Conservation (phyloP, 345 rosid genomes). For the Brassica rapa region DNA sequence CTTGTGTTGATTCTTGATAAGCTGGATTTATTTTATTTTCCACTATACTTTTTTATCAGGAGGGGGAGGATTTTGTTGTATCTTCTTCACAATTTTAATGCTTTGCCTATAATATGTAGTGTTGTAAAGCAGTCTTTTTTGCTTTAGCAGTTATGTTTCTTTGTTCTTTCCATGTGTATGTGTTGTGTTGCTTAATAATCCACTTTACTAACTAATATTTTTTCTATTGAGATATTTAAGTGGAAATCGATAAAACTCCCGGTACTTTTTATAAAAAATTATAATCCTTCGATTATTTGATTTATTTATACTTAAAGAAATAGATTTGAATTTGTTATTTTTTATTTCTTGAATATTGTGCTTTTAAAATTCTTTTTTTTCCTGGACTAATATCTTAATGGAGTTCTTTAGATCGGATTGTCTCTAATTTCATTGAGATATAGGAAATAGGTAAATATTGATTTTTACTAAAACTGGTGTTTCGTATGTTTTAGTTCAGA, state of each 20-base stretch:
- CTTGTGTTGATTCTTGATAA: constrained; percentile 31
- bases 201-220: background rate
- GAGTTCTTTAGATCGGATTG: background rate
- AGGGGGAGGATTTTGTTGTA: constrained; percentile 13
- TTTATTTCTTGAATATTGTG: background rate
- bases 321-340: background rate
- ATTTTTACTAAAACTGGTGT: background rate
- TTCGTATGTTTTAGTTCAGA: no score
- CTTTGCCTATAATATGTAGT: constrained; percentile 7
- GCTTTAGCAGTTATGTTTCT: constrained; percentile 26
- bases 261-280: background rate
- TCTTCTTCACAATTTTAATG: constrained; percentile 21
- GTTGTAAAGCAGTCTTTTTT: constrained; percentile 36
- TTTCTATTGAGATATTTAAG: background rate
- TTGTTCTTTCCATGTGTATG: constrained; percentile 29
- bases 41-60: background rate
- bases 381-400: background rate
- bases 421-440: background rate
- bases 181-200: constrained; percentile 30
- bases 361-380: background rate
- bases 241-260: background rate
- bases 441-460: background rate
- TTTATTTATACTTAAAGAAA: background rate
- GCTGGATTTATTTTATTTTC: constrained; percentile 17
- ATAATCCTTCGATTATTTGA: background rate